Conservation (phyloP, 176 grass and related monocot genomes). For the Oryza brachyantha region DNA sequence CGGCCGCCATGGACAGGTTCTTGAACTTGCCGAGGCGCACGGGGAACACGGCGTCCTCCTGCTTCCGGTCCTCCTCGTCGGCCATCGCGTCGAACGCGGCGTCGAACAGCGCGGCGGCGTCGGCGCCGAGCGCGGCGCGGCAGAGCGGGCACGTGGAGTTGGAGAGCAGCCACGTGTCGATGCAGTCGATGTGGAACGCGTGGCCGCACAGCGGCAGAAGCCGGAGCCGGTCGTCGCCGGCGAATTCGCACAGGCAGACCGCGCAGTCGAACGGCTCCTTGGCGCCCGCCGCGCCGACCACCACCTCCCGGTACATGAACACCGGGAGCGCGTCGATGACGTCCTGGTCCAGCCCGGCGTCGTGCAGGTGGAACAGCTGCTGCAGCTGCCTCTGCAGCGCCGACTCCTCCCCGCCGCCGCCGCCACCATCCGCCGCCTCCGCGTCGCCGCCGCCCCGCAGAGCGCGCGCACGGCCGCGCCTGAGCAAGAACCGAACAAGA, state of each 20-base stretch:
- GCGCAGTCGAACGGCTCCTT: conserved; percentile 96
- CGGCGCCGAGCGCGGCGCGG: conserved; percentile 59
- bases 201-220: conserved; percentile 88
- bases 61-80: conserved; percentile 35
- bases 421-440: background rate
- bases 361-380: conserved; percentile 91
- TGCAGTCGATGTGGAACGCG: conserved; percentile 89
- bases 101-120: conserved; percentile 48
- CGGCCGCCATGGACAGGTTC: conserved; percentile 38
- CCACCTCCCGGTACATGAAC: conserved; percentile 86
- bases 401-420: conserved; percentile 23
- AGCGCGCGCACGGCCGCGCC: conserved; percentile 15
- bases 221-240: conserved; percentile 73
- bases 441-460: background rate
- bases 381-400: conserved; percentile 77
- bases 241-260: conserved; percentile 89
- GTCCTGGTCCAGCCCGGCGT: conserved; percentile 83
- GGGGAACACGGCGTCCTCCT: conserved; percentile 45
- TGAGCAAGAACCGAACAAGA: conserved; percentile 54
- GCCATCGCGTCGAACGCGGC: conserved; percentile 48
- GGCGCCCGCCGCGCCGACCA: conserved; percentile 38
- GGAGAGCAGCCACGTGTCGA: conserved; percentile 97
- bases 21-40: conserved; percentile 97
- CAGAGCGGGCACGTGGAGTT: conserved; percentile 97
- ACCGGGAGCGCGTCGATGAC: conserved; percentile 93